Evolutionary conservation across 257 asterid species (phyloP), one percentile per base, ranked within the genome.

Genomic region (Petunia secreta): DNA sequence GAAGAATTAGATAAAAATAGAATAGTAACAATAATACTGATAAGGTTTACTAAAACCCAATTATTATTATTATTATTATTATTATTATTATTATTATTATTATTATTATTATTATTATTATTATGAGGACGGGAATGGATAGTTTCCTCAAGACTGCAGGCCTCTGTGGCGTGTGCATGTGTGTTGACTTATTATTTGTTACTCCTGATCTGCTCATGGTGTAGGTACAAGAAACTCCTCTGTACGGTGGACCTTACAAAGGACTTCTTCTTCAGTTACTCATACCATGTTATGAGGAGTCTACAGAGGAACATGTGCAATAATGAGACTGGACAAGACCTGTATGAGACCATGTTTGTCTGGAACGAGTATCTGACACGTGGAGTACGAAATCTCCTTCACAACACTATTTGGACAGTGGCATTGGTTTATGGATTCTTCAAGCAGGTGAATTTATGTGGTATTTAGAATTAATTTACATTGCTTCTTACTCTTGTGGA

Each of bases 331-430:
- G 96, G 94, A 74, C 89, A 84, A 80, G 91, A 86, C 85, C 73
- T 89, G 50, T 93, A 93, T 55, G 99, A 92, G 75, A 91, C 97
- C 74, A 95, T 95, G 99, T 95, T 95, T 82, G 98, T 95, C 52
- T 95, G 99, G 99, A 95, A 95, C 80, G 98, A 93, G 87, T 95
- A 90, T 82, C 89, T 95, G 85, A 95, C 99, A 80, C 97, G 94
- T 75, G 97, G 94, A 87, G 85, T 92, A 83, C 92, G 98, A 55
- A 90, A 83, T 83, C 85, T 91, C 77, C 98, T 95, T 82, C 97
- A 89, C 82, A 93, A 90, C 84, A 90, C 97, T 57, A 41, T 88
- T 80, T 95, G 98, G 99, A 95, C 98, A 8, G 97, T 95, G 62
- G 98, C 99, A 78, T 85, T 95, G 84, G 97, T 89, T 79, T 95